Evolutionary conservation across 805 yeast genomes (phyloP).

Genomic region (Myxozyma vanderwaltii): DNA sequence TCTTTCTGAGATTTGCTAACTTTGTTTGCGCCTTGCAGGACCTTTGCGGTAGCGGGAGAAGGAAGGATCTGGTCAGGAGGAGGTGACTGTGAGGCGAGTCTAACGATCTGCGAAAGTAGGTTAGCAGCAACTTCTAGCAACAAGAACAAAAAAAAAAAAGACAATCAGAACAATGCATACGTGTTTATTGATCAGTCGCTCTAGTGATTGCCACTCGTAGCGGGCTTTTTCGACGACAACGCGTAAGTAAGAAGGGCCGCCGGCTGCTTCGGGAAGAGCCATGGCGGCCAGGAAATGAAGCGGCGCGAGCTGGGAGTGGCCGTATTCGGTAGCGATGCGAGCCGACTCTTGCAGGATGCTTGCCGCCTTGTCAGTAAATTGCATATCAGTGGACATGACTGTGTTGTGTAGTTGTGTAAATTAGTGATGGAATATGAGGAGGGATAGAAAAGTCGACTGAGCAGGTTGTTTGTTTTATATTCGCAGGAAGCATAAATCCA

Average conservation of each 20-base stretch:
- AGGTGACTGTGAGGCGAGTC: slow-evolving; percentile 85
- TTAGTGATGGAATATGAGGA: neutral
- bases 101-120: slow-evolving; percentile 56
- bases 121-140: too few relatives aligned
- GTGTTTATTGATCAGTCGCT: slow-evolving; percentile 70
- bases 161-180: too few relatives aligned
- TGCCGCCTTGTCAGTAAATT: slow-evolving; percentile 92
- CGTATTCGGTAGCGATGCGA: slow-evolving; percentile 78
- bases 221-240: slow-evolving; percentile 83
- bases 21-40: slow-evolving; percentile 72
- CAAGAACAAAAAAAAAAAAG: neutral
- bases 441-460: neutral
- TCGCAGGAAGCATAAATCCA: neutral
- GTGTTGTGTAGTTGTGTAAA: neutral
- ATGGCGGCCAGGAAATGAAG: slow-evolving; percentile 89
- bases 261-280: slow-evolving; percentile 62
- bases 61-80: slow-evolving; percentile 82
- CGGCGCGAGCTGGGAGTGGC: slow-evolving; percentile 83
- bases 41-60: slow-evolving; percentile 72
- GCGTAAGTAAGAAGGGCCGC: slow-evolving; percentile 67
- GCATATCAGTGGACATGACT: slow-evolving; percentile 40
- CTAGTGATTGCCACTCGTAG: slow-evolving; percentile 80
- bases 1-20: slow-evolving; percentile 88
- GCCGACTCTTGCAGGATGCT: slow-evolving; percentile 76
- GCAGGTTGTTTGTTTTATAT: neutral